A percentile compares a stretch with the other conserved stretches of the same genome.
These are phyloP conservation scores for Cladophialophora chaetospira DNA, from an alignment of 2,329 filamentous ascomycete species.

Conservation along the genomic window DNA sequence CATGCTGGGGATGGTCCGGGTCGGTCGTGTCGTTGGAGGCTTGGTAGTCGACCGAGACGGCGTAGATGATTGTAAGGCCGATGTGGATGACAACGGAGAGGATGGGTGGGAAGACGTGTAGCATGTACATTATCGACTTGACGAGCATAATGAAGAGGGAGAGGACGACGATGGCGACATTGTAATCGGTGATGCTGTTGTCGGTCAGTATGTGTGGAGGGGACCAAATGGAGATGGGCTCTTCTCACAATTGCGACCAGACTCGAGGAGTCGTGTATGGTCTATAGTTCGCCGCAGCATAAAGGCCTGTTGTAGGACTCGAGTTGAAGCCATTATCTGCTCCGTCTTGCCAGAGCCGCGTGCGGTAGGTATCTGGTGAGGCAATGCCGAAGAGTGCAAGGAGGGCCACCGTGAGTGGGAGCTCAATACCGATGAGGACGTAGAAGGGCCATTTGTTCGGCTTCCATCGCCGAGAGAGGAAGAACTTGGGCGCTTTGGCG, in stretches of 20 bases:
- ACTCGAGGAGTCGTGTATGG: constrained; percentile 57
- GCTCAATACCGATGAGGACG: constrained; percentile 56
- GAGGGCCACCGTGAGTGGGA: constrained; percentile 59
- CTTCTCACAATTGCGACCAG: constrained; percentile 62
- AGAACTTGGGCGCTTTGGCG: constrained; percentile 35
- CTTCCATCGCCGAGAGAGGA: constrained; percentile 58
- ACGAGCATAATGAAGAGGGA: constrained; percentile 62
- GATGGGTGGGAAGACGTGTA: constrained; percentile 60
- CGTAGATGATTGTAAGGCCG: constrained; percentile 55
- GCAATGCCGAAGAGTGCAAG: constrained; percentile 65
- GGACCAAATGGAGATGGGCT: neutral
- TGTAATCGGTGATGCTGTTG: constrained; percentile 60
- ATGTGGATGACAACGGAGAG: constrained; percentile 56
- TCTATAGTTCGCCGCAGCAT: constrained; percentile 61
- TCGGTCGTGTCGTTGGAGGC: constrained; percentile 62
- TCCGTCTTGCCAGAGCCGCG: constrained; percentile 64
- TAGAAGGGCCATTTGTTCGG: constrained; percentile 51
- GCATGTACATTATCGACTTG: constrained; percentile 58
- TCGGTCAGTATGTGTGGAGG: neutral
- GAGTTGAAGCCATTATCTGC: constrained; percentile 65
- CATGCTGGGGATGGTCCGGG: constrained; percentile 54
- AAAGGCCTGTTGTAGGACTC: constrained; percentile 57
- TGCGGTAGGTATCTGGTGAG: constrained; percentile 62
- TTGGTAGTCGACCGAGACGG: constrained; percentile 58
- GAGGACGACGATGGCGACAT: constrained; percentile 62